phyloP scores from a whole-genome alignment of 495 filamentous ascomycete genomes.

The Chaetomidium leptoderma region DNA sequence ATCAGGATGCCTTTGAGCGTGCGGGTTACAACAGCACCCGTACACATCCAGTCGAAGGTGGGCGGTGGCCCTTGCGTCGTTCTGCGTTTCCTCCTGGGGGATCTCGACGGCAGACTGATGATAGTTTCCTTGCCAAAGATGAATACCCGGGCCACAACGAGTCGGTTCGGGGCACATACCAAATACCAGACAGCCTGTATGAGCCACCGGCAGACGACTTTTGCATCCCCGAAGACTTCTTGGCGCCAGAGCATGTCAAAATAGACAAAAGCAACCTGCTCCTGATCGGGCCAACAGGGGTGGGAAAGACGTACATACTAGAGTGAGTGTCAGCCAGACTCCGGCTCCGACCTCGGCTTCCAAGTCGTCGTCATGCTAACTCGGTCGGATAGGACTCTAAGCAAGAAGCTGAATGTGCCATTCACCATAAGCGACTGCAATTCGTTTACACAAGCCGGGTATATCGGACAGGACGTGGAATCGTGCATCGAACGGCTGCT shows the following conservation, averaged over 20 bases:
- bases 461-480: conserved; percentile 95
- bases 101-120: conserved; percentile 28
- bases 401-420: conserved; percentile 73
- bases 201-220: conserved; percentile 29
- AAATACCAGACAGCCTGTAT: conserved; percentile 21
- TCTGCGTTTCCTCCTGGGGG: conserved; percentile 23
- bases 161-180: conserved; percentile 46
- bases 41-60: conserved; percentile 48
- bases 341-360: background rate
- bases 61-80: conserved; percentile 30
- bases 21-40: conserved; percentile 29
- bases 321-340: conserved; percentile 46
- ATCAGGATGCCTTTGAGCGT: conserved; percentile 34
- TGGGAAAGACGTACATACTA: conserved; percentile 94
- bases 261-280: conserved; percentile 97
- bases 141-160: conserved; percentile 73
- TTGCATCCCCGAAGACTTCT: conserved; percentile 41
- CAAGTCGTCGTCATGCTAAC: background rate
- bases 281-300: conserved; percentile 86
- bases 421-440: conserved; percentile 98
- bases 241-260: conserved; percentile 58
- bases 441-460: conserved; percentile 92
- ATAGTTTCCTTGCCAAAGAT: conserved; percentile 51
- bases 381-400: conserved; percentile 37
- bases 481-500: conserved; percentile 85